A percentile compares a stretch with the other conserved stretches of the same genome.
Conservation (phyloP, 148 eudicot species). For the Limonium bicolor region DNA sequence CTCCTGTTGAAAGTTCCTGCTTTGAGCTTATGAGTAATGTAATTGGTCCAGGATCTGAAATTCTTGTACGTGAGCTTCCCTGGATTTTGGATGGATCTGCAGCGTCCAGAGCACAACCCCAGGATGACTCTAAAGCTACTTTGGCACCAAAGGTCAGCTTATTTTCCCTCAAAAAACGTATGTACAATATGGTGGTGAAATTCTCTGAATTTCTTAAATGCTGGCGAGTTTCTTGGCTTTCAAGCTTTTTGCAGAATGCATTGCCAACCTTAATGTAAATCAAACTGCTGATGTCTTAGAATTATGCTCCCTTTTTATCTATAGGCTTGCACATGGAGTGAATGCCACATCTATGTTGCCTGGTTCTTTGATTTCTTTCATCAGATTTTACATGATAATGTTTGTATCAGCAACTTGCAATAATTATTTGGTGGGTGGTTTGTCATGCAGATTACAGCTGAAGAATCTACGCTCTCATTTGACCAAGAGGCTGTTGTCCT, state of each 20-base stretch:
- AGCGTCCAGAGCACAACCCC: conserved; percentile 45
- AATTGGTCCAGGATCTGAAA: conserved; percentile 52
- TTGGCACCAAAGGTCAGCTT: conserved; percentile 73
- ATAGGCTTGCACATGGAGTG: not conserved
- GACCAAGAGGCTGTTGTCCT: conserved; percentile 67
- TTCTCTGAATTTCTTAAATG: too few relatives aligned
- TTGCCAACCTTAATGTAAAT: too few relatives aligned
- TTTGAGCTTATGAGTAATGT: not conserved
- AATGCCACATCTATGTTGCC: not conserved
- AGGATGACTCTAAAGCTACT: conserved; percentile 73
- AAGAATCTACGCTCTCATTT: conserved; percentile 84
- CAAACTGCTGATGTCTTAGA: too few relatives aligned
- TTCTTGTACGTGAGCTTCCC: conserved; percentile 73
- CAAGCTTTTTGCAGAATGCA: too few relatives aligned
- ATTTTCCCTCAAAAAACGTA: too few relatives aligned
- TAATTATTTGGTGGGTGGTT: not conserved
- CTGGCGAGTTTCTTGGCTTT: too few relatives aligned
- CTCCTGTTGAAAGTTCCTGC: not conserved
- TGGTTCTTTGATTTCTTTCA: not conserved
- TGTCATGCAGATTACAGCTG: conserved; percentile 51
- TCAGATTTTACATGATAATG: not conserved
- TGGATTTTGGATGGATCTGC: conserved; percentile 86
- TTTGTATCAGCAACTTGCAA: not conserved
- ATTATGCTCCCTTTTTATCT: too few relatives aligned
- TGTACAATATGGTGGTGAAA: too few relatives aligned